Evolutionary conservation across 2,329 filamentous ascomycete genomes (phyloP).

Genomic region (Nemania abortiva): DNA sequence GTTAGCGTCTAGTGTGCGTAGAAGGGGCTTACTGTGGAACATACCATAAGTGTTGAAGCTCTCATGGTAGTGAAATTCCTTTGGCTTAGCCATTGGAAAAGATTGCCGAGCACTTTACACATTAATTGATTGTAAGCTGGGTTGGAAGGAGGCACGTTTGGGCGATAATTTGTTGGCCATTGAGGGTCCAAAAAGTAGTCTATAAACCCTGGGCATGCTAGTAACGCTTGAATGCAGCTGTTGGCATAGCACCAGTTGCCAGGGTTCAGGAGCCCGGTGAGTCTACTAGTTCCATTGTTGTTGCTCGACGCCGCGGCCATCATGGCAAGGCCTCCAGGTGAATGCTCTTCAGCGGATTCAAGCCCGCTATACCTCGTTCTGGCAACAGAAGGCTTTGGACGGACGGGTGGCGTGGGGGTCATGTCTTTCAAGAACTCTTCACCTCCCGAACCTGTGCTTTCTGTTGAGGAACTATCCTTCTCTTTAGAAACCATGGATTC

Average conservation of each 20-base stretch:
- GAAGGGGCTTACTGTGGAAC: slow-evolving; percentile 40
- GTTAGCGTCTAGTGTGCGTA: slow-evolving; percentile 19
- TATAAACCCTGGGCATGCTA: slow-evolving; percentile 77
- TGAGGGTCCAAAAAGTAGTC: slow-evolving; percentile 70
- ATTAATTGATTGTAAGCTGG: slow-evolving; percentile 68
- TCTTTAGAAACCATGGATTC: slow-evolving; percentile 68
- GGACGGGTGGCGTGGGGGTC: slow-evolving; percentile 66
- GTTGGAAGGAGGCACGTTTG: slow-evolving; percentile 71
- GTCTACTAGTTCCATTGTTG: slow-evolving; percentile 49
- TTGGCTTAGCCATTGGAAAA: slow-evolving; percentile 68
- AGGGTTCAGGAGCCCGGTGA: slow-evolving; percentile 83
- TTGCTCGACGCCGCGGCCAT: slow-evolving; percentile 53
- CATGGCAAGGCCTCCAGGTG: slow-evolving; percentile 57
- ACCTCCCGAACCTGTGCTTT: slow-evolving; percentile 50
- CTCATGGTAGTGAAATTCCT: slow-evolving; percentile 65
- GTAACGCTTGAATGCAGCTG: slow-evolving; percentile 85
- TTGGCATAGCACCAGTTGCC: slow-evolving; percentile 93
- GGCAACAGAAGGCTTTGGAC: slow-evolving; percentile 76
- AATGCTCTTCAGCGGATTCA: slow-evolving; percentile 48
- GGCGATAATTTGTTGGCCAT: slow-evolving; percentile 75
- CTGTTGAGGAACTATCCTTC: slow-evolving; percentile 37
- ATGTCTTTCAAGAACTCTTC: slow-evolving; percentile 62
- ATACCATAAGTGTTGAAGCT: slow-evolving; percentile 69
- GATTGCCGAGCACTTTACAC: slow-evolving; percentile 68
- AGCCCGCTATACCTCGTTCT: slow-evolving; percentile 85